These are phyloP conservation scores for Phytophthora ramorum DNA, from an alignment of 352 stramenopile genomes.

Conservation along the genomic window DNA sequence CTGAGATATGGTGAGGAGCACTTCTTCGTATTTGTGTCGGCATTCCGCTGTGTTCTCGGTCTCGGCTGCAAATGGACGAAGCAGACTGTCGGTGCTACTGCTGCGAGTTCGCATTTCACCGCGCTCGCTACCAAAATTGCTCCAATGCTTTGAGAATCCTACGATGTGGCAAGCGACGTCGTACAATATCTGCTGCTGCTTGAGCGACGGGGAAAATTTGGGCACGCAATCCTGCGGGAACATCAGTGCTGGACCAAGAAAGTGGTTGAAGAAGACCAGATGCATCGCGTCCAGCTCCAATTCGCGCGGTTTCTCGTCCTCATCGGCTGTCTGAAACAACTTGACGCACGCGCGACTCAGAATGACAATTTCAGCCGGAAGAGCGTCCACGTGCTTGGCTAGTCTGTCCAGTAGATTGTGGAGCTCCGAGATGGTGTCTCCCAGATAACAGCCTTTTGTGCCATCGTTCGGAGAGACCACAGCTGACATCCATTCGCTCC, in stretches of 20 bases:
- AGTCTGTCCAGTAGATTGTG: conserved; percentile 44
- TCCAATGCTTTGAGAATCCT: conserved; percentile 23
- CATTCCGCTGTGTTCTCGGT: conserved; percentile 2
- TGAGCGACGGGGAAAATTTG: conserved; percentile 10
- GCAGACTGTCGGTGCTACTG: conserved; percentile 20
- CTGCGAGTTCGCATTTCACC: conserved; percentile 11
- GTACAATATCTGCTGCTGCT: conserved; percentile 21
- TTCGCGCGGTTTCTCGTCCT: background rate
- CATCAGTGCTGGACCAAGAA: conserved; percentile 55
- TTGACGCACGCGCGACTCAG: conserved; percentile 52
- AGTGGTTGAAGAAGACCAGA: conserved; percentile 82
- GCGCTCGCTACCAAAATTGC: background rate
- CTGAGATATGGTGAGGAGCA: conserved; percentile 22
- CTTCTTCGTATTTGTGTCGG: conserved; percentile 28
- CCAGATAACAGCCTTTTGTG: background rate
- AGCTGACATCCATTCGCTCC: conserved; percentile 38
- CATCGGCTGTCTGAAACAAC: conserved; percentile 18
- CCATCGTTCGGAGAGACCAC: conserved; percentile 14
- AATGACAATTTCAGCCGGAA: conserved; percentile 62
- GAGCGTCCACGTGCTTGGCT: conserved; percentile 15
- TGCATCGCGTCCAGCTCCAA: conserved; percentile 46
- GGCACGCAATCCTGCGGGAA: conserved; percentile 28
- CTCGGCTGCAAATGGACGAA: conserved; percentile 4
- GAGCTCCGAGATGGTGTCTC: conserved; percentile 9
- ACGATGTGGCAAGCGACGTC: conserved; percentile 25